A percentile compares a stretch with the other conserved stretches of the same genome.
phyloP scores from a whole-genome alignment of 2,329 filamentous ascomycete genomes.

The Penicillium hesseltinei region DNA sequence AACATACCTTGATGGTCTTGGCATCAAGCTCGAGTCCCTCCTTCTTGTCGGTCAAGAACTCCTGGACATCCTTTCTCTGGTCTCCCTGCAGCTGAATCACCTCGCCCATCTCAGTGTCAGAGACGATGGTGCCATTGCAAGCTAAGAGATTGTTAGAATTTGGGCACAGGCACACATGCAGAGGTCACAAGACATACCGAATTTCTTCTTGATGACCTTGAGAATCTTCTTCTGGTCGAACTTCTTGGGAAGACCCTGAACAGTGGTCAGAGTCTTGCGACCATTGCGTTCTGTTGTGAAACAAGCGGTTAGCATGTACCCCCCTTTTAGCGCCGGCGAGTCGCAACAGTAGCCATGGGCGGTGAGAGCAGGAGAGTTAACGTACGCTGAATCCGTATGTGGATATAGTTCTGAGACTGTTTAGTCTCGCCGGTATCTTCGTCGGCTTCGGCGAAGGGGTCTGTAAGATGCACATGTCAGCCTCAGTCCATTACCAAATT shows the following conservation, averaged over 20 bases:
- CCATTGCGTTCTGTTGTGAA: slow-evolving; percentile 87
- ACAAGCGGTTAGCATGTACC: slow-evolving; percentile 23
- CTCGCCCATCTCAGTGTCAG: slow-evolving; percentile 94
- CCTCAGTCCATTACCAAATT: slow-evolving; percentile 29
- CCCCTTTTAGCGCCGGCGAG: slow-evolving; percentile 9
- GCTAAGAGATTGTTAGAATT: slow-evolving; percentile 52
- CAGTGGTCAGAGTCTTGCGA: slow-evolving; percentile 99
- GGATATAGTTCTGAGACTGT: slow-evolving; percentile 96
- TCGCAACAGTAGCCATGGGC: not conserved
- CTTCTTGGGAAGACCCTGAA: slow-evolving; percentile 97
- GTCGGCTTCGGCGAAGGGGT: slow-evolving; percentile 99
- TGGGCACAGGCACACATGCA: not conserved
- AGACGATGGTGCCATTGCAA: slow-evolving; percentile 99
- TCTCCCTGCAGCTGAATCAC: slow-evolving; percentile 99
- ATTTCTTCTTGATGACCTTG: slow-evolving; percentile 99
- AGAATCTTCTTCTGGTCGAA: slow-evolving; percentile 99
- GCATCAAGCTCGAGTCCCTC: slow-evolving; percentile 89
- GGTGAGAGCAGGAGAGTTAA: slow-evolving; percentile 26
- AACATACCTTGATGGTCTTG: slow-evolving; percentile 88
- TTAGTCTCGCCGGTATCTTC: slow-evolving; percentile 96
- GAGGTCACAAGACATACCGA: slow-evolving; percentile 59
- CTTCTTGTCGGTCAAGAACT: slow-evolving; percentile 95
- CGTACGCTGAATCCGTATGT: slow-evolving; percentile 99
- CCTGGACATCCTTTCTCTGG: slow-evolving; percentile 97
- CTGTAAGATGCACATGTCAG: slow-evolving; percentile 52